Conservation (phyloP, 2,329 filamentous ascomycete species). For the Fusarium chuoi region DNA sequence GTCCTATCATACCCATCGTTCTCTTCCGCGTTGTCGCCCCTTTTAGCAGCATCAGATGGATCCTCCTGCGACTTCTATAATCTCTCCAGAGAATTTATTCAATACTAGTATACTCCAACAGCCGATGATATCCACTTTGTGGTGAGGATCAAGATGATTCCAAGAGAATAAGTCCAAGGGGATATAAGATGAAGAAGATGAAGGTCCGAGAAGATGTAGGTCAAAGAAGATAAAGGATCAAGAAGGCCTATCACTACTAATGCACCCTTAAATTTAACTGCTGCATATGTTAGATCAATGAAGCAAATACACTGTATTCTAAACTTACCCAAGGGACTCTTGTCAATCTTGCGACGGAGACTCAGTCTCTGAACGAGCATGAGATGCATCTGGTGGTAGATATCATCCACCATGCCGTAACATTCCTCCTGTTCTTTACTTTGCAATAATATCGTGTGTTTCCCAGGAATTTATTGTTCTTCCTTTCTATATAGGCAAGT, state of each 20-base stretch:
- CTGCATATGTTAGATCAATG: background rate
- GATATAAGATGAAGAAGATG: too few relatives aligned
- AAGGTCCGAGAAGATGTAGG: too few relatives aligned
- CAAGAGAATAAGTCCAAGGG: too few relatives aligned
- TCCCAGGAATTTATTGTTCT: background rate
- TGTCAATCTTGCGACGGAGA: background rate
- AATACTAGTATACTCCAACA: background rate
- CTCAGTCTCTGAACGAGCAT: background rate
- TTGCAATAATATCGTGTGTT: background rate
- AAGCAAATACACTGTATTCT: background rate
- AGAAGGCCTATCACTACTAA: too few relatives aligned
- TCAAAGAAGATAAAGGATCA: too few relatives aligned
- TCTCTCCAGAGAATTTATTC: background rate
- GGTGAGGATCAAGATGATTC: too few relatives aligned
- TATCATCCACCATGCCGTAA: background rate
- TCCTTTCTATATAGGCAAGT: background rate
- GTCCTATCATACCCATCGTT: background rate
- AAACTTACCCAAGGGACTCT: background rate
- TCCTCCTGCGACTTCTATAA: background rate
- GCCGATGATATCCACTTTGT: background rate
- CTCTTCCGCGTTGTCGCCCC: background rate
- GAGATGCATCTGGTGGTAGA: background rate
- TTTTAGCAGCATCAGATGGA: background rate
- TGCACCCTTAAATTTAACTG: background rate
- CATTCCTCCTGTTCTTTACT: background rate